A percentile compares a stretch with the other conserved stretches of the same genome.
phyloP scores from a whole-genome alignment of 176 grass and related monocot species.

The Alloteropsis semialata region DNA sequence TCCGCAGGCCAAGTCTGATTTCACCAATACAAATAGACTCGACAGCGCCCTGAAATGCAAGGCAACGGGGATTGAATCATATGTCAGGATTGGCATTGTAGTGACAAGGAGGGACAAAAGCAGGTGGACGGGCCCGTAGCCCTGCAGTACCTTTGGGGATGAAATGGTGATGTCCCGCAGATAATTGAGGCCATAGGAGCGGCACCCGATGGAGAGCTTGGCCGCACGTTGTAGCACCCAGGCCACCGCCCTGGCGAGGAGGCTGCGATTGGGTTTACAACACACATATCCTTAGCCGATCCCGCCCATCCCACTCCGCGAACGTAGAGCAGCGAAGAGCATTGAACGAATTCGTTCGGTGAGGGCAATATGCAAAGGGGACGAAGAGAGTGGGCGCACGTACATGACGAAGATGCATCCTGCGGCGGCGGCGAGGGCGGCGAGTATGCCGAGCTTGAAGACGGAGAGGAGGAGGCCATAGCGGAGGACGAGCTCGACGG shows the following conservation, averaged over 20 bases:
- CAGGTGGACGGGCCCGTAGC: background rate
- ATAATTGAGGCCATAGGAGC: constrained; percentile 61
- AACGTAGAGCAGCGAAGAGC: background rate
- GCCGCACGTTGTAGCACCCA: constrained; percentile 51
- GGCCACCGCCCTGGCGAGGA: constrained; percentile 51
- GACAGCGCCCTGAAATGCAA: constrained; percentile 62
- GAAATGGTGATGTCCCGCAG: constrained; percentile 60
- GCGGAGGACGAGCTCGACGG: constrained; percentile 49
- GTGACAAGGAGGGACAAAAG: constrained; percentile 1
- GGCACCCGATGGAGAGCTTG: constrained; percentile 67
- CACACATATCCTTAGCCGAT: background rate
- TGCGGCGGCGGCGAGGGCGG: constrained; percentile 6
- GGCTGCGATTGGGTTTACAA: constrained; percentile 46
- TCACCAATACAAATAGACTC: constrained; percentile 72
- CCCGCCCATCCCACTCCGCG: background rate
- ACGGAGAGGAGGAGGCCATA: constrained; percentile 39
- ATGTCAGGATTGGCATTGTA: background rate
- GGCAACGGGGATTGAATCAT: background rate
- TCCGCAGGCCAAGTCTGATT: constrained; percentile 59
- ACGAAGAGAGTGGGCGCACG: background rate
- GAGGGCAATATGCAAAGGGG: background rate
- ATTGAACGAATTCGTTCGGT: background rate
- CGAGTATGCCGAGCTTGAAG: constrained; percentile 31
- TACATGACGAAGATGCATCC: constrained; percentile 25
- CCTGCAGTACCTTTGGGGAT: constrained; percentile 60